A percentile compares a stretch with the other conserved stretches of the same genome.
Evolutionary conservation across 345 rosid genomes (phyloP).

Genomic region (Salix arbutifolia): DNA sequence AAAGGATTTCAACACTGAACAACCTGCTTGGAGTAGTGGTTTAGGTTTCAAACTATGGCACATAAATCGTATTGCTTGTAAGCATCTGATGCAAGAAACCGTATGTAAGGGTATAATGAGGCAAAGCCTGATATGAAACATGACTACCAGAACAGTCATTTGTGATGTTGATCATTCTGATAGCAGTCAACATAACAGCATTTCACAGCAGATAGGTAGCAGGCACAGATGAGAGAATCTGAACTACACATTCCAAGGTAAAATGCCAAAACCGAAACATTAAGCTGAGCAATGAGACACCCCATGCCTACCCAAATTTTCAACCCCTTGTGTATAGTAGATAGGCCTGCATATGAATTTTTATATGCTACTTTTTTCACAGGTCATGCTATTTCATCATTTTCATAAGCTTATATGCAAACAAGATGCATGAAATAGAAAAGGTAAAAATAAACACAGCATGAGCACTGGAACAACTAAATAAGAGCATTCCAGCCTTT

Average conservation of each 20-base stretch:
- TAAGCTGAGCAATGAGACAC: background rate
- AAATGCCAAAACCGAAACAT: background rate
- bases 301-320: background rate
- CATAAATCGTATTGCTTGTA: background rate
- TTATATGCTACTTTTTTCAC: background rate
- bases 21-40: background rate
- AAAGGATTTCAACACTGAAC: constrained; percentile 4
- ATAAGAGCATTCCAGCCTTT: background rate
- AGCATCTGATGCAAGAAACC: background rate
- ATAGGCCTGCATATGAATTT: background rate
- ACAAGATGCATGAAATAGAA: background rate
- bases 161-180: background rate
- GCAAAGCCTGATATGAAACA: background rate
- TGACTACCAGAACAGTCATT: background rate
- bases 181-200: background rate
- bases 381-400: background rate
- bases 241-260: background rate
- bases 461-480: background rate
- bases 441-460: too few species aligned
- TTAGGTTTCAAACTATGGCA: background rate
- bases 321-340: background rate
- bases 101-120: background rate
- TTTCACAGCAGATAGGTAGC: background rate
- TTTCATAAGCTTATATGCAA: background rate
- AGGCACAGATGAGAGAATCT: background rate